Evolutionary conservation across 371 early-diverging fungal species (phyloP), one percentile per base, ranked within the genome.

Genomic region (Coemansia sp.): DNA sequence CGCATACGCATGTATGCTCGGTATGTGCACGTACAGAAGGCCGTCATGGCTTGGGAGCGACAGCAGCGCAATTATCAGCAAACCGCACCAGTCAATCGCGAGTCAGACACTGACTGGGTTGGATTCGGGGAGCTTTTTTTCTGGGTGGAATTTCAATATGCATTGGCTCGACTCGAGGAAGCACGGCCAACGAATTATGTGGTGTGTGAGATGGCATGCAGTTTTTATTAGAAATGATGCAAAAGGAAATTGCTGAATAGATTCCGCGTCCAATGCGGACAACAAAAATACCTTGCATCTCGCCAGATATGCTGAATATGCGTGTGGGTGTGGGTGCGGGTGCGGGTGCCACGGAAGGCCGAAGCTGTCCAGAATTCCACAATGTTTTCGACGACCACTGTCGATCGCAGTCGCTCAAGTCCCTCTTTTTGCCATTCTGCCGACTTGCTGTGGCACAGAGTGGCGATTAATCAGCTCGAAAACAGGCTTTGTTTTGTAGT

Each of bases 181-280:
- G 24, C 24, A 24, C 24, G 24, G 0, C 24, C 24, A 24, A 24
- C 24, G 0, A 24, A 24, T 24, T 24, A 24, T 24, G 24, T 24
- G 24, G 24, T 24, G 24, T 24, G 24, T 24, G 24, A 24, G 24
- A 24, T 24, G 24, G 24, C 24, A 51, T 51, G 52, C 52, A 51
- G 14, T n/a, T 34, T 51, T 51, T 51, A 51, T 51, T 51, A 8
- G 52, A 12, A 51, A n/a, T n/a, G 33, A 34, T 32, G 16, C 34
- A 32, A 33, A n/a, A 34, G 5, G 31, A 34, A 51, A 34, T 51
- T 51, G 32, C 34, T 31, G 16, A 34, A 14, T 12, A 32, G 31
- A 46, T 46, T 9, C 46, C 50, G 16, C 34, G 12, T 34, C 34
- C 36, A 14, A 51, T 51, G 34, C 14, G 31, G 16, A 16, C 43